phyloP scores from a whole-genome alignment of 2,329 filamentous ascomycete genomes.

The Arachnopeziza araneosa region DNA sequence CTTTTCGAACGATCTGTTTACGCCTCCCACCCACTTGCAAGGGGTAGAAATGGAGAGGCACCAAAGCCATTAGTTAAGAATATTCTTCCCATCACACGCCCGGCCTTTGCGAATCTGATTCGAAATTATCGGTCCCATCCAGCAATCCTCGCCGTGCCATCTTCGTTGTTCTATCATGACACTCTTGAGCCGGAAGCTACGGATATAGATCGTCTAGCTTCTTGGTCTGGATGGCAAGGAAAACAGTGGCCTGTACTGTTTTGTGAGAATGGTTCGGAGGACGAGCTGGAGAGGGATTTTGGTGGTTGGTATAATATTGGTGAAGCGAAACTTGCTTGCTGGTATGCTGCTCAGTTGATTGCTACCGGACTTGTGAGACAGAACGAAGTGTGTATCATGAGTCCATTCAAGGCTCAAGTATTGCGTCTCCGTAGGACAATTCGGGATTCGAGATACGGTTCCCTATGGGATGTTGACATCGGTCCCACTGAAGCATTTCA shows the following conservation, averaged over 20 bases:
- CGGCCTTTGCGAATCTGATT: slow-evolving; percentile 18
- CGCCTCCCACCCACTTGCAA: slow-evolving; percentile 14
- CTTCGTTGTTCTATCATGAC: slow-evolving; percentile 15
- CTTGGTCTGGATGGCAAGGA: slow-evolving; percentile 14
- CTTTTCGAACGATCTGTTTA: slow-evolving; percentile 15
- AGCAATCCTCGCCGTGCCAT: slow-evolving; percentile 20
- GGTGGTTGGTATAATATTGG: slow-evolving; percentile 17
- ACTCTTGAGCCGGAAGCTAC: slow-evolving; percentile 15
- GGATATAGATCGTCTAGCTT: slow-evolving; percentile 9
- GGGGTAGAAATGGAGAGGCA: slow-evolving; percentile 9
- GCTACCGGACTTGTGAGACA: slow-evolving; percentile 7
- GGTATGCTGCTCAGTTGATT: slow-evolving; percentile 11
- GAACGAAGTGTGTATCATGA: slow-evolving; percentile 19
- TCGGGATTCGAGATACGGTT: slow-evolving; percentile 2
- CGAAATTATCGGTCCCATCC: slow-evolving; percentile 20
- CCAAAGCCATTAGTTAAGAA: slow-evolving; percentile 6
- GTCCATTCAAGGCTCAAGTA: slow-evolving; percentile 19
- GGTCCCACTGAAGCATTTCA: slow-evolving; percentile 18
- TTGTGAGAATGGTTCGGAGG: slow-evolving; percentile 12
- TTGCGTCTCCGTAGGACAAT: slow-evolving; percentile 8
- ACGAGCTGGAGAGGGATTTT: slow-evolving; percentile 12
- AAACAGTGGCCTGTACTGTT: slow-evolving; percentile 16
- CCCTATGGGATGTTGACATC: slow-evolving; percentile 15
- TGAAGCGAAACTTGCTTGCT: slow-evolving; percentile 13
- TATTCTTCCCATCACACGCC: slow-evolving; percentile 18